phyloP scores from a whole-genome alignment of 2,329 filamentous ascomycete species.

The Fusarium proliferatum region DNA sequence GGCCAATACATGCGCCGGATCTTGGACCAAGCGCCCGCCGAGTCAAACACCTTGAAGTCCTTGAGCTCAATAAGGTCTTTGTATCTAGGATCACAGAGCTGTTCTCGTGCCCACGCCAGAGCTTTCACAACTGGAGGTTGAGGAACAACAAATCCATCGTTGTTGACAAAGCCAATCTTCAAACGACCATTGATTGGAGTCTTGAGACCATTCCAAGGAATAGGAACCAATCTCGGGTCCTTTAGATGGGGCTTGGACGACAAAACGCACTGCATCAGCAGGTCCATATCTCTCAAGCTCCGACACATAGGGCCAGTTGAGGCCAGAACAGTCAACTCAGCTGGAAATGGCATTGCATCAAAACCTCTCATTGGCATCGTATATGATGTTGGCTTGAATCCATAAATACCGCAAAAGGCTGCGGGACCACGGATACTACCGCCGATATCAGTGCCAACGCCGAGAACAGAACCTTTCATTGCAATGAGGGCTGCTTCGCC shows the following conservation, averaged over 20 bases:
- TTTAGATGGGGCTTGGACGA: background rate
- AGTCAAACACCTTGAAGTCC: background rate
- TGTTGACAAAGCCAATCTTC: conserved; percentile 47
- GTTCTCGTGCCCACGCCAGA: conserved; percentile 45
- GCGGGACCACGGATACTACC: background rate
- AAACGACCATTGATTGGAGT: conserved; percentile 62
- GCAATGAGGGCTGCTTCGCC: conserved; percentile 56
- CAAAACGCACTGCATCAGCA: background rate
- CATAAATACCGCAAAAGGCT: background rate
- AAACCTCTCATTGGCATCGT: conserved; percentile 3
- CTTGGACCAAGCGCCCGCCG: background rate
- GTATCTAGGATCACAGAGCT: background rate
- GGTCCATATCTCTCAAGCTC: conserved; percentile 1
- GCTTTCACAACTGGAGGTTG: conserved; percentile 70
- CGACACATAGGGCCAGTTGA: background rate
- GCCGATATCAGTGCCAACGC: background rate
- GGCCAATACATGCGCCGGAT: background rate
- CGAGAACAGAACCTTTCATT: conserved; percentile 38
- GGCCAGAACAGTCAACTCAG: conserved; percentile 46
- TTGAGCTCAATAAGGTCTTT: background rate
- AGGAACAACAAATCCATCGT: conserved; percentile 63
- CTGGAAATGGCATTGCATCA: conserved; percentile 41
- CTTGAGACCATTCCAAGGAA: conserved; percentile 39
- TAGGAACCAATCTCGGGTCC: conserved; percentile 42
- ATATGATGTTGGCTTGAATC: background rate